A percentile compares a stretch with the other conserved stretches of the same genome.
phyloP scores from a whole-genome alignment of 306 rosid genomes.

The Benincasa hispida region DNA sequence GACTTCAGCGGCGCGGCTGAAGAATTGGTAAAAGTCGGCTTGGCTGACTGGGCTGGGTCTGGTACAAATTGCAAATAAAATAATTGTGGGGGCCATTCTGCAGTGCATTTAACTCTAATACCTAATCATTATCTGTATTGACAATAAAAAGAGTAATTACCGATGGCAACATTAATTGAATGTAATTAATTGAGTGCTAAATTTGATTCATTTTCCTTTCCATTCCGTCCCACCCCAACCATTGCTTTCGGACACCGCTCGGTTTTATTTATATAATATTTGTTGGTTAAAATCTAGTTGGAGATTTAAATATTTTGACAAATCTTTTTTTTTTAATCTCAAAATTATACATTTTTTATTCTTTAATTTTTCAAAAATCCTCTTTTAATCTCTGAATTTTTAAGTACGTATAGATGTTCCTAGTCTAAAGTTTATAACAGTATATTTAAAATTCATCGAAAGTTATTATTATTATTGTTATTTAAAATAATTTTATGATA shows the following conservation, averaged over 20 bases:
- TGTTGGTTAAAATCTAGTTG: neutral
- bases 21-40: neutral
- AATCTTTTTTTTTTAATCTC: too few species aligned
- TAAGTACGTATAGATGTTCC: too few species aligned
- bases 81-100: neutral
- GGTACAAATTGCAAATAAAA: neutral
- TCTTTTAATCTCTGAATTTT: too few species aligned
- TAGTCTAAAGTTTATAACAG: too few species aligned
- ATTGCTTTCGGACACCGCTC: neutral
- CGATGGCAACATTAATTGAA: neutral
- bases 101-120: constrained; percentile 1
- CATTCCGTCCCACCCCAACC: neutral
- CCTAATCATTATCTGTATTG: neutral
- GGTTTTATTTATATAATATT: neutral
- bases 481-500: too few species aligned
- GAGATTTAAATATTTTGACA: too few species aligned
- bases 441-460: too few species aligned
- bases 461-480: too few species aligned
- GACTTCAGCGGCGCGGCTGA: neutral
- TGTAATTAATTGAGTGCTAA: neutral
- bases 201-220: neutral
- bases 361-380: too few species aligned
- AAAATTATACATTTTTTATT: too few species aligned
- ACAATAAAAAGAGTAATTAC: neutral
- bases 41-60: neutral